Evolutionary conservation across 208 protist genomes (phyloP), one percentile per base, ranked within the genome.

Genomic region (Porcisia deanei): DNA sequence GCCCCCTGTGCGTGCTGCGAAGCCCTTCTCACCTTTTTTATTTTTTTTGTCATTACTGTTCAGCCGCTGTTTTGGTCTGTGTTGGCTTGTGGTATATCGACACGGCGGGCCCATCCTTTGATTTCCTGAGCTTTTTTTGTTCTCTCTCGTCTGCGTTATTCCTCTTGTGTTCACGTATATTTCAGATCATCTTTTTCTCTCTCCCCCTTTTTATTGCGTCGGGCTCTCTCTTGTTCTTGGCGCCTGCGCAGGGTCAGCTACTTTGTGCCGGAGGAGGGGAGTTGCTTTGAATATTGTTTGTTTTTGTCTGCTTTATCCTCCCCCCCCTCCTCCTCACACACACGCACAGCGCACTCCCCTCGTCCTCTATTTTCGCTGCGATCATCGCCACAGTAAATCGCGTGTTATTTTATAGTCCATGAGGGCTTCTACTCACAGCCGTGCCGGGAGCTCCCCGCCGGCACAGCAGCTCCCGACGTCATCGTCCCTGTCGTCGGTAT

Each of bases 381-480:
- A 34, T 34, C 2, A 64, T 5, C 59, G 10, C 25, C 34, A 7
- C 30, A 12, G 14, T n/a, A 22, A 16, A 20, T 30, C 34, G 39
- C 9, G 25, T 66, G 39, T 10, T 16, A 37, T 64, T 14, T 22
- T 22, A 37, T 22, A 45, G 30, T 65, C 60, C 14, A 63, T 73
- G 69, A 12, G 34, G n/a, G 45, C 72, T 6, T 73, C 77, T 16
- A 45, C 74, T n/a, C 72, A 69, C 52, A 45, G 39, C 12, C 72
- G 72, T 3, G 16, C 72, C 30, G 10, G 41, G 49, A 74, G 49
- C 55, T 16, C 39, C 30, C 30, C 77, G 1, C 47, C 60, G 55
- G 58, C 41, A 18, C 55, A 53, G 54, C 70, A 53, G 41, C 53
- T 58, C 12, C 43, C 53, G 5, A n/a, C 54, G 10, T 16, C 69